These are phyloP conservation scores for Pseudocercospora fuligena DNA, from an alignment of 2,329 filamentous ascomycete genomes.

Conservation along the genomic window DNA sequence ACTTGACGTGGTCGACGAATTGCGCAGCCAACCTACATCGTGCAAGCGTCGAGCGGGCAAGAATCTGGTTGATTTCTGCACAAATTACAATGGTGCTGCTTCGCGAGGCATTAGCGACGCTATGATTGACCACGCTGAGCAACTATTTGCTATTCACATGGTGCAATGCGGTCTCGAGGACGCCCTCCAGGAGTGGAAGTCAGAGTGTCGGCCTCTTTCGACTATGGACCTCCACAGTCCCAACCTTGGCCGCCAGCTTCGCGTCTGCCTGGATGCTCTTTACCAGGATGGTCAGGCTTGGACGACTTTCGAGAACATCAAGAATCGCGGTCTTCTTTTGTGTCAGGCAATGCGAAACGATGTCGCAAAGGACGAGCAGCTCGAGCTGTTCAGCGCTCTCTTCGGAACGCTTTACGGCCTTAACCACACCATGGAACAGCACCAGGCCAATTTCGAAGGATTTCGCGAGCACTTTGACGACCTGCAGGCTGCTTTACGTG, in stretches of 20 bases:
- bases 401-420: slow-evolving; percentile 9
- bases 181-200: slow-evolving; percentile 56
- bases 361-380: slow-evolving; percentile 56
- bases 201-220: slow-evolving; percentile 56
- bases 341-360: slow-evolving; percentile 65
- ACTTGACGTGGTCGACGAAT: background rate
- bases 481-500: background rate
- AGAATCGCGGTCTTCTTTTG: slow-evolving; percentile 65
- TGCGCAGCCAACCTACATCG: background rate
- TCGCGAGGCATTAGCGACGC: slow-evolving; percentile 28
- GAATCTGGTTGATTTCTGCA: slow-evolving; percentile 59
- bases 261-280: slow-evolving; percentile 59
- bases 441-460: slow-evolving; percentile 1
- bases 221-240: slow-evolving; percentile 42
- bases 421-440: slow-evolving; percentile 9
- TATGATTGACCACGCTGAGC: slow-evolving; percentile 42
- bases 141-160: slow-evolving; percentile 65
- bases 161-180: slow-evolving; percentile 66
- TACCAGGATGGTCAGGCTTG: slow-evolving; percentile 57
- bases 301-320: slow-evolving; percentile 68
- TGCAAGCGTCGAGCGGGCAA: slow-evolving; percentile 37
- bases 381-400: slow-evolving; percentile 28
- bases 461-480: background rate
- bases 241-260: slow-evolving; percentile 46
- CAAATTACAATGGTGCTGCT: slow-evolving; percentile 48